Evolutionary conservation across 495 filamentous ascomycete genomes (phyloP), one percentile per base, ranked within the genome.

Genomic region (Amphirosellinia nigrospora): DNA sequence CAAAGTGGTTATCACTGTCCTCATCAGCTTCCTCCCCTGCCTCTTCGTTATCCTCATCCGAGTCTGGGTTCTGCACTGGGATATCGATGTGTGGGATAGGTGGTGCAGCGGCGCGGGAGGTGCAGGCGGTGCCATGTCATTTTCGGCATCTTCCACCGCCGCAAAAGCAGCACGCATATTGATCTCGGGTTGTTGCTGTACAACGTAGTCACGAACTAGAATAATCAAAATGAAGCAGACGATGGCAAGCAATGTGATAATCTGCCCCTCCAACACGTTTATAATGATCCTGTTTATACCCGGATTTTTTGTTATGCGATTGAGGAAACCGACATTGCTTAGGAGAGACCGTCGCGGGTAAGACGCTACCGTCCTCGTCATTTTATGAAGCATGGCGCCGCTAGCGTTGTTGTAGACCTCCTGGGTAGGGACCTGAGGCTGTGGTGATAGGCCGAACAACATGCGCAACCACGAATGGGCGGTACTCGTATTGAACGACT

Each of bases 171-270:
- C 86, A 10, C 86, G 84, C 84, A 87, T 85, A 71, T 88, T 87
- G 73, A 91, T 83, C 70, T 92, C 91, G 11, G 94, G 94, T 75
- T 98, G 96, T 77, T 98, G 96, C 75, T 98, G 95, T 7, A 98
- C 94, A 46, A 99, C 96, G 89, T 97, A 99, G 80, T 99, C 96
- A 21, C 96, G 86, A 61, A 99, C 97, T 21, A 99, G 81, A 72
- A 99, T 98, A 48, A 99, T 89, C 39, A 99, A 81, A 62, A 99
- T 97, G 78, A 98, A 98, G 56, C 90, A 92, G 62, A 94, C 84
- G 8, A 99, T 94, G 39, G 98, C 92, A 16, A 95, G 82, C 1
- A 97, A 79, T 9, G 95, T 98, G 70, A 99, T 96, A 46, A 98
- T 86, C 74, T 96, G 94, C 43, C 96, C 96, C 82, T 99, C 96